phyloP scores from a whole-genome alignment of 2,329 filamentous ascomycete species.

The Colletotrichum truncatum region DNA sequence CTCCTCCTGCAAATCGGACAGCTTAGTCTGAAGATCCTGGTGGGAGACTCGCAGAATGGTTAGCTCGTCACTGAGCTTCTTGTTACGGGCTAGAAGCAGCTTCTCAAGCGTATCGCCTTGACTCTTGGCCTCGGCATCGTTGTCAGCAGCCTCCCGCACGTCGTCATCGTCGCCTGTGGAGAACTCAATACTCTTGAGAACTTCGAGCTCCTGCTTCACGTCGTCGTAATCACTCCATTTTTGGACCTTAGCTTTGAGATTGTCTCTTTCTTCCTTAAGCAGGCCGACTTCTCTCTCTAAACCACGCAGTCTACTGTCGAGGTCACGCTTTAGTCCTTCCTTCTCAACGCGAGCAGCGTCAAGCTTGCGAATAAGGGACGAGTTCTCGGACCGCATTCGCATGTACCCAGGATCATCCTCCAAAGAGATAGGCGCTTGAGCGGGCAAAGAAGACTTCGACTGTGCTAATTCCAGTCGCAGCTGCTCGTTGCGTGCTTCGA shows the following conservation, averaged over 20 bases:
- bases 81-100: slow-evolving; percentile 90
- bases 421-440: slow-evolving; percentile 67
- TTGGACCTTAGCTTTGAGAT: slow-evolving; percentile 81
- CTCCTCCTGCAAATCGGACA: slow-evolving; percentile 85
- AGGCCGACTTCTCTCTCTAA: slow-evolving; percentile 81
- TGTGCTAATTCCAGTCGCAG: slow-evolving; percentile 90
- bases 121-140: slow-evolving; percentile 61
- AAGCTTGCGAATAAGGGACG: slow-evolving; percentile 86
- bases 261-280: slow-evolving; percentile 82
- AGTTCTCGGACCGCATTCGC: slow-evolving; percentile 91
- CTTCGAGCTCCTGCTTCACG: slow-evolving; percentile 93
- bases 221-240: slow-evolving; percentile 97
- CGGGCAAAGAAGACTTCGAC: slow-evolving; percentile 77
- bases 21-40: slow-evolving; percentile 84
- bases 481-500: slow-evolving; percentile 95
- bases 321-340: slow-evolving; percentile 79
- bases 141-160: slow-evolving; percentile 48
- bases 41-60: slow-evolving; percentile 94
- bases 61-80: slow-evolving; percentile 93
- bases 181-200: slow-evolving; percentile 98
- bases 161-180: slow-evolving; percentile 86
- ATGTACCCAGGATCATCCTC: slow-evolving; percentile 93
- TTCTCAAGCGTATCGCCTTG: slow-evolving; percentile 89
- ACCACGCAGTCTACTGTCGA: slow-evolving; percentile 79
- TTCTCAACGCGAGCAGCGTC: slow-evolving; percentile 86